These are phyloP conservation scores for Talaromyces thailandensis DNA, from an alignment of 495 filamentous ascomycete species.

Conservation along the genomic window DNA sequence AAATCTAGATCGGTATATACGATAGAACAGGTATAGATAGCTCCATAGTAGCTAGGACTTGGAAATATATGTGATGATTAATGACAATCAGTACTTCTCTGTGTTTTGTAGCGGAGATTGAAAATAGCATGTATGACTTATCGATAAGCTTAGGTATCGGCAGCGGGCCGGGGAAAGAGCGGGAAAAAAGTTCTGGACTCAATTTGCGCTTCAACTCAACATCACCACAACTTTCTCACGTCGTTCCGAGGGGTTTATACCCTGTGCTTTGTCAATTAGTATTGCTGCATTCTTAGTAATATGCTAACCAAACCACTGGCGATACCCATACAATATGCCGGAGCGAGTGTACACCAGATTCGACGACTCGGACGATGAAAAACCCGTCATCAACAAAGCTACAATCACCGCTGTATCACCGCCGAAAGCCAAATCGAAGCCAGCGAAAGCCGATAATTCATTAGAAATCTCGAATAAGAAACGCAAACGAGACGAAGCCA, in stretches of 20 bases:
- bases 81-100: not conserved
- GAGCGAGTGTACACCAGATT: constrained; percentile 37
- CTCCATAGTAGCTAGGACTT: not conserved
- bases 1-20: not conserved
- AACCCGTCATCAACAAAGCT: constrained; percentile 1
- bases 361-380: constrained; percentile 21
- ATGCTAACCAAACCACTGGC: not conserved
- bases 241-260: not conserved
- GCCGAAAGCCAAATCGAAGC: not conserved
- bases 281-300: not conserved
- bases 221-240: not conserved
- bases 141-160: not conserved
- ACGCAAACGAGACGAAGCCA: constrained; percentile 29
- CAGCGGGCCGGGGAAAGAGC: not conserved
- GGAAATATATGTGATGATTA: not conserved
- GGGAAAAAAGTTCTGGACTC: not conserved
- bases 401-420: not conserved
- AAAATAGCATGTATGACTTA: no score
- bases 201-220: not conserved
- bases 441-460: not conserved
- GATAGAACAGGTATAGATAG: not conserved
- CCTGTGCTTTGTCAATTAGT: no score
- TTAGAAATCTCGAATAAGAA: constrained; percentile 21
- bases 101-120: no score
- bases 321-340: constrained; percentile 30